Evolutionary conservation across 805 yeast genomes (phyloP), one percentile per base, ranked within the genome.

Genomic region (Hanseniaspora opuntiae): DNA sequence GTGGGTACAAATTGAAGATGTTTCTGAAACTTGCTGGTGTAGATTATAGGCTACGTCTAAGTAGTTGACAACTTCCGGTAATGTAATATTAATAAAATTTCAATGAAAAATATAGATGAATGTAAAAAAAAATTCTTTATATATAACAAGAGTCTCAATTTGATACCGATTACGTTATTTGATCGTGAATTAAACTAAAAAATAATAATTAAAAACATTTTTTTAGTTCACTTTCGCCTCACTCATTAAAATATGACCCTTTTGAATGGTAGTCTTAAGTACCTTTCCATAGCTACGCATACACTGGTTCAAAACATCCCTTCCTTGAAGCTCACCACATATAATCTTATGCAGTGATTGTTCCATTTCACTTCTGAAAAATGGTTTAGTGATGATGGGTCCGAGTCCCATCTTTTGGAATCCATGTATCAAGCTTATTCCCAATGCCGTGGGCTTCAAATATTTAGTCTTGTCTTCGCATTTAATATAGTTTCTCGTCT

Each of bases 341-440:
- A 89, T 84, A 3, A 93, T 85, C 38, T 74, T 72, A 53, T 71
- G 76, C 61, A 93, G 70, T 47, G 78, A 76, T 16, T 64, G 68
- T 62, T 93, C 98, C 64, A 93, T 70, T 42, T 77, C 79, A 52
- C 83, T 80, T 53, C 99, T 71, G 56, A 93, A 67, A 60, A 85
- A 84, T 4, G 99, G 99, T 61, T 93, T 90, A 0, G 96, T 82
- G 56, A 93, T 71, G 0, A 90, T 81, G 60, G 87, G 88, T 49
- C 66, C 71, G 32, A 86, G 74, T 3, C 84, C 87, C 55, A 93
- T 77, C 44, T 76, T 74, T 54, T 86, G 88, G 65, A 93, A 88
- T 0, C 96, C 96, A 62, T 84, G 89, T 30, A 87, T 90, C 11
- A 93, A 69, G 0, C 93, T 88, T 67, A 83, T 78, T 0, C 98